Conservation (phyloP, 371 early-diverging fungal genomes). For the Saksenaea vasiformis region DNA sequence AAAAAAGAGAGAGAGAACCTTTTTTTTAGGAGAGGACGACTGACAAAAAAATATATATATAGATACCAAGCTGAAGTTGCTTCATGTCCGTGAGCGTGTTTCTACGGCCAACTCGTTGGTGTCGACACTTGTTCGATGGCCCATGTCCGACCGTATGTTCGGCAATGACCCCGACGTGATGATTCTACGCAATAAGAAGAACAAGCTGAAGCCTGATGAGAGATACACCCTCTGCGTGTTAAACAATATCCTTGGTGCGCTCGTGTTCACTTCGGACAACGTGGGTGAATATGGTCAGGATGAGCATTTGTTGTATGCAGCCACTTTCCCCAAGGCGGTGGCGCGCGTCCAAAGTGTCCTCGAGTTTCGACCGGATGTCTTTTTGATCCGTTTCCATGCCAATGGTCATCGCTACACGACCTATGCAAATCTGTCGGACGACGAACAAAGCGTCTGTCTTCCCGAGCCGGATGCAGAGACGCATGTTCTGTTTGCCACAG, state of each 20-base stretch:
- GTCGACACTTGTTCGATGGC: conserved; percentile 58
- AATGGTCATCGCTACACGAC: conserved; percentile 40
- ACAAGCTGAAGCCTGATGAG: conserved; percentile 49
- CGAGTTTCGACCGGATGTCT: conserved; percentile 45
- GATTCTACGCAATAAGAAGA: conserved; percentile 54
- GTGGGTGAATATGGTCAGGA: conserved; percentile 39
- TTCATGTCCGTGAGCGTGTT: conserved; percentile 63
- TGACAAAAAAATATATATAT: not conserved
- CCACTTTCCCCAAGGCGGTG: conserved; percentile 50
- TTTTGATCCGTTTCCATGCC: conserved; percentile 38
- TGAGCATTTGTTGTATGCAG: conserved; percentile 44
- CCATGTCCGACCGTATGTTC: conserved; percentile 59
- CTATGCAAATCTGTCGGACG: conserved; percentile 46
- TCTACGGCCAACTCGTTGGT: conserved; percentile 59
- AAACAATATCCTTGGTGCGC: conserved; percentile 60
- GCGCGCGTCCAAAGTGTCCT: conserved; percentile 43
- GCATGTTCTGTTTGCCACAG: conserved; percentile 34
- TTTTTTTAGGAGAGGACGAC: not conserved
- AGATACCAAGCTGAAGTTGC: conserved; percentile 49
- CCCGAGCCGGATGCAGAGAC: conserved; percentile 27
- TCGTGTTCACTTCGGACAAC: conserved; percentile 61
- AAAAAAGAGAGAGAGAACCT: too few species aligned
- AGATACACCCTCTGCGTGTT: conserved; percentile 55
- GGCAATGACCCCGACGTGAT: conserved; percentile 68
- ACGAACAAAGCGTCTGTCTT: conserved; percentile 43